Conservation (phyloP, 1,139 yeast species). For the Williopsis jadinii region DNA sequence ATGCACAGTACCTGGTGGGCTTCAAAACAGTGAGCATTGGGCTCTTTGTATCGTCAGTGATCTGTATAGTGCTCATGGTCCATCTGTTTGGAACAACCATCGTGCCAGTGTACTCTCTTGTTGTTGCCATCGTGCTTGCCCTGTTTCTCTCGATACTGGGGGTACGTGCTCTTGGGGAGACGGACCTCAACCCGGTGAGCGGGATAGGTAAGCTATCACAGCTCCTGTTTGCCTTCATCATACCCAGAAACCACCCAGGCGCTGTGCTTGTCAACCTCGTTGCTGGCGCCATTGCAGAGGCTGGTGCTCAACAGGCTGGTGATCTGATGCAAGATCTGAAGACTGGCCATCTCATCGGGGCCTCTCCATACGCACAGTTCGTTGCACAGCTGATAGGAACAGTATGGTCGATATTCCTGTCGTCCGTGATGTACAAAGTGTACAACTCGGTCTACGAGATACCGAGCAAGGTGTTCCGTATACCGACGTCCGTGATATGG, state of each 20-base stretch:
- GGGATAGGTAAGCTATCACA: slow-evolving; percentile 95
- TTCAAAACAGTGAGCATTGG: slow-evolving; percentile 50
- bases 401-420: slow-evolving; percentile 68
- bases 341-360: slow-evolving; percentile 88
- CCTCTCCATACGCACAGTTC: slow-evolving; percentile 89
- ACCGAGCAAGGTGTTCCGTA: slow-evolving; percentile 73
- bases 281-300: slow-evolving; percentile 97
- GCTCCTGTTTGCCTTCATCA: slow-evolving; percentile 70
- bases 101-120: slow-evolving; percentile 65
- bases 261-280: slow-evolving; percentile 77
- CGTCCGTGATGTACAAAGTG: slow-evolving; percentile 74
- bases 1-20: slow-evolving; percentile 45
- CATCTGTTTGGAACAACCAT: slow-evolving; percentile 55
- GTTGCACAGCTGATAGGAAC: slow-evolving; percentile 87
- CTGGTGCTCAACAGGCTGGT: slow-evolving; percentile 99
- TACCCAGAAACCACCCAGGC: slow-evolving; percentile 75
- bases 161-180: slow-evolving; percentile 91
- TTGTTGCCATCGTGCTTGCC: slow-evolving; percentile 67
- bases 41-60: slow-evolving; percentile 50
- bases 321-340: slow-evolving; percentile 96
- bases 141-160: slow-evolving; percentile 76
- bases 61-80: slow-evolving; percentile 61
- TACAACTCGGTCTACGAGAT: slow-evolving; percentile 78
- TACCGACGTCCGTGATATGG: slow-evolving; percentile 96
- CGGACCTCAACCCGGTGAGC: slow-evolving; percentile 93